These are phyloP conservation scores for Prunus salicina DNA, from an alignment of 306 rosid species.

Conservation along the genomic window DNA sequence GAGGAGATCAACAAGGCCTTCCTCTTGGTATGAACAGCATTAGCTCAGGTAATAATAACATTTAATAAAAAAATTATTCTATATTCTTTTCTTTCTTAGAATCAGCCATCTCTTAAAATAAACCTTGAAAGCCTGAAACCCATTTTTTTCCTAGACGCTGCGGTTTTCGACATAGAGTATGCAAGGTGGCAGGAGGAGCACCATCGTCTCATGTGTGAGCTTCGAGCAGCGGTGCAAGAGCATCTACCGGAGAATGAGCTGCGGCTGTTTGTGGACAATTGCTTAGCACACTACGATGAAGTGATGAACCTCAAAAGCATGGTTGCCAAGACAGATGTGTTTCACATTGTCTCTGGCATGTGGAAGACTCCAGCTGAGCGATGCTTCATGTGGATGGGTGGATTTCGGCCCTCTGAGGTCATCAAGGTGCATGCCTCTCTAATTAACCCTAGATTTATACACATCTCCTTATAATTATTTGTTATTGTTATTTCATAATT, in stretches of 20 bases:
- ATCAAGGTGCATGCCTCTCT: conserved; percentile 55
- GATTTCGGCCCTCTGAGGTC: conserved; percentile 84
- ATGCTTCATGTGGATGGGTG: conserved; percentile 97
- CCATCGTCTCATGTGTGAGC: conserved; percentile 71
- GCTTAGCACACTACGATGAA: conserved; percentile 72
- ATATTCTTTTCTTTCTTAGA: background rate
- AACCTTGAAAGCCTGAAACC: background rate
- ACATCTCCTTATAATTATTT: too few species aligned
- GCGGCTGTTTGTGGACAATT: conserved; percentile 65
- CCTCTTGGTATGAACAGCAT: conserved; percentile 52
- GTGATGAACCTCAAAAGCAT: conserved; percentile 61
- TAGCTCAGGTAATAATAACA: conserved; percentile 50
- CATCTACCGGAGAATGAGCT: conserved; percentile 78
- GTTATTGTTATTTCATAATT: too few species aligned
- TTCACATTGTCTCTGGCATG: conserved; percentile 82
- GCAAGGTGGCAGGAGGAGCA: conserved; percentile 86
- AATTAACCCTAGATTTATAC: background rate
- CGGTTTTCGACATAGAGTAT: conserved; percentile 80
- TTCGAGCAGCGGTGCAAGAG: conserved; percentile 85
- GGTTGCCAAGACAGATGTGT: conserved; percentile 71
- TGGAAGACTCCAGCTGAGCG: conserved; percentile 97
- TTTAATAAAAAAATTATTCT: background rate
- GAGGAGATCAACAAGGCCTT: conserved; percentile 71
- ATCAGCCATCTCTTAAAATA: background rate
- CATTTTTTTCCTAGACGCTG: conserved; percentile 42